Base-by-base conservation (phyloP, 306 rosid species). In the Sesbania bispinosa region DNA sequence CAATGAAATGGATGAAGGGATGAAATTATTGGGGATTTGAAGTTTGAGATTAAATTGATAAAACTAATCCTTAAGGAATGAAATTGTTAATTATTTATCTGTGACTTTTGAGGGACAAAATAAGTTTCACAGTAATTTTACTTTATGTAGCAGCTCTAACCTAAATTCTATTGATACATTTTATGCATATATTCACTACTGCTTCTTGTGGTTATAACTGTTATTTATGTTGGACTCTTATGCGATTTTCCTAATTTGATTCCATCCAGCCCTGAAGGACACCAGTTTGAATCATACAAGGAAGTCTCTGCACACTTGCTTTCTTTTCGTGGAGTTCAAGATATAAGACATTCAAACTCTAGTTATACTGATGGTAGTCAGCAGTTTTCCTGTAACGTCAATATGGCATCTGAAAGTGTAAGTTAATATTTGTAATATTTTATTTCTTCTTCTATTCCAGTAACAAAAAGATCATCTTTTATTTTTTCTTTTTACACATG, bases 241-340 rank as follows among this genome's bases (percentile, higher is more conserved):
- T 71, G 61, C 77, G 52, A 74, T 57, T 67, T 77, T 27, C 69
- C 74, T 79, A 65, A 79, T 81, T 66, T 71, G 80, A 70, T 81
- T 76, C 67, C 80, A 60, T 86, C 67, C 90, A 90, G 97, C 82
- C 95, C 97, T 84, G 73, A 80, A 78, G 97, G 97, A 81, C 80
- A 20, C 70, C 85, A 88, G 80, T 90, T 90, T 83, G 83, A 75
- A 73, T 84, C 95, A 0, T 88, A 71, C 88, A 85, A 88, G 85
- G 92, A 88, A 67, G 88, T 80, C 59, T 85, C 85, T 70, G 77
- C 90, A 15, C 69, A 81, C 87, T 74, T 88, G 88, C 77, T 74
- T 39, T 73, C 91, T n/a, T n/a, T n/a, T n/a, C n/a, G n/a, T n/a
- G n/a, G n/a, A n/a, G n/a, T n/a, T n/a, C n/a, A n/a, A n/a, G n/a